Conservation (phyloP, 345 rosid genomes). For the Ceriops zippeliana region DNA sequence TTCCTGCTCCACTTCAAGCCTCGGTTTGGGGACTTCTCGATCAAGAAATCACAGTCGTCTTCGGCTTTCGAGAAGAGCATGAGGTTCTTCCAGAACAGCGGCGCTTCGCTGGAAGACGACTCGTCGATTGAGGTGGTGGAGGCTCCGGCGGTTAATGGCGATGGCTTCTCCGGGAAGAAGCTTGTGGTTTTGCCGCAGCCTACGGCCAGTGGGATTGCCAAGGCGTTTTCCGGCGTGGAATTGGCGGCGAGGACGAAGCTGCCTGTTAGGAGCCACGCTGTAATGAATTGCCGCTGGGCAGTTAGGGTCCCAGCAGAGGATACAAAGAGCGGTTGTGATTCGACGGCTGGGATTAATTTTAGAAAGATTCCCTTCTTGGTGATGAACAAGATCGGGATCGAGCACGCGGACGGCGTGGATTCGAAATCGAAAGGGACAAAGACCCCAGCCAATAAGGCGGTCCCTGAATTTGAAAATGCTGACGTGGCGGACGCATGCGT, state of each 20-base stretch:
- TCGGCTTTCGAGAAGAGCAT: slow-evolving; percentile 34
- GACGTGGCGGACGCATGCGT: slow-evolving; percentile 53
- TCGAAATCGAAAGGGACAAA: slow-evolving; percentile 19
- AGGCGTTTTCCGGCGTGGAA: slow-evolving; percentile 57
- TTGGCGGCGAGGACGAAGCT: slow-evolving; percentile 67
- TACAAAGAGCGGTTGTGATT: slow-evolving; percentile 23
- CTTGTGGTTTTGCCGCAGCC: slow-evolving; percentile 32
- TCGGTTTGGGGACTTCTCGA: slow-evolving; percentile 76
- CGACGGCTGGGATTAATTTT: slow-evolving; percentile 46
- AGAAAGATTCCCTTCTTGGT: slow-evolving; percentile 68
- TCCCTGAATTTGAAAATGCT: slow-evolving; percentile 17
- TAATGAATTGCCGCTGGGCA: slow-evolving; percentile 83
- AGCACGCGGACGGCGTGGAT: slow-evolving; percentile 49
- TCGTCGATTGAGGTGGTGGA: slow-evolving; percentile 63
- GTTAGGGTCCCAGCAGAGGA: slow-evolving; percentile 74
- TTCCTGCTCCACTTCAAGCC: slow-evolving; percentile 96
- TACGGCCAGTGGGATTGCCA: slow-evolving; percentile 40
- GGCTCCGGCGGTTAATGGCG: slow-evolving; percentile 31
- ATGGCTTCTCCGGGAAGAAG: slow-evolving; percentile 32
- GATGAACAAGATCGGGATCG: slow-evolving; percentile 88
- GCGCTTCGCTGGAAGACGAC: slow-evolving; percentile 39
- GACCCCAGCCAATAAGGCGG: not conserved
- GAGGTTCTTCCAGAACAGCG: slow-evolving; percentile 10
- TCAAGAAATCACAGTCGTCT: slow-evolving; percentile 71
- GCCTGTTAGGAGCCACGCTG: slow-evolving; percentile 63